Conservation (phyloP, 352 stramenopile genomes). For the Pythium pyrilobum region DNA sequence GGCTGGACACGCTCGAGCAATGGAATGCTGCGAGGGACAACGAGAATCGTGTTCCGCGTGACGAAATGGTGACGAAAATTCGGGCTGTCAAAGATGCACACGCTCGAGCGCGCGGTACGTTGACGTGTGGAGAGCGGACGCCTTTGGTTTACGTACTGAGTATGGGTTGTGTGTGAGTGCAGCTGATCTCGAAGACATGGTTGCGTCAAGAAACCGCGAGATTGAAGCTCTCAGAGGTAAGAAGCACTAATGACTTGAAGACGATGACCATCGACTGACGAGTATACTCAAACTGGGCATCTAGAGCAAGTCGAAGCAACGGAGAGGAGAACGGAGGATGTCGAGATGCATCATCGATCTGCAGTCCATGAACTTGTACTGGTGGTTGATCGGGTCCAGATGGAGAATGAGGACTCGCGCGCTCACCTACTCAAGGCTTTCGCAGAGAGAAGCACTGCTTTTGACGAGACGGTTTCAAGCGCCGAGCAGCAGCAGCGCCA, state of each 20-base stretch:
- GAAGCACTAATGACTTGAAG: neutral
- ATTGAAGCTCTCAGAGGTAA: neutral
- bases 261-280: neutral
- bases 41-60: too few species aligned
- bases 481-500: constrained; percentile 15
- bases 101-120: neutral
- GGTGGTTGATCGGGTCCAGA: constrained; percentile 1
- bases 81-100: neutral
- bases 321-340: too few species aligned
- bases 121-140: neutral
- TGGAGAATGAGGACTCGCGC: constrained; percentile 14
- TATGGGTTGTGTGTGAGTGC: neutral
- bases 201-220: neutral
- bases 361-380: neutral
- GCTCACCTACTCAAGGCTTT: neutral
- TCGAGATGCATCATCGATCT: neutral
- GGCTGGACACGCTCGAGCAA: neutral
- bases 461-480: neutral
- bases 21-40: neutral
- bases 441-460: neutral
- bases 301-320: too few species aligned
- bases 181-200: neutral
- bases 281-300: too few species aligned
- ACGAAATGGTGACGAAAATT: neutral
- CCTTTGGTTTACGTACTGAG: too few species aligned